Evolutionary conservation across 2,329 filamentous ascomycete genomes (phyloP), one percentile per base, ranked within the genome.

Genomic region (Zalaria obscura): DNA sequence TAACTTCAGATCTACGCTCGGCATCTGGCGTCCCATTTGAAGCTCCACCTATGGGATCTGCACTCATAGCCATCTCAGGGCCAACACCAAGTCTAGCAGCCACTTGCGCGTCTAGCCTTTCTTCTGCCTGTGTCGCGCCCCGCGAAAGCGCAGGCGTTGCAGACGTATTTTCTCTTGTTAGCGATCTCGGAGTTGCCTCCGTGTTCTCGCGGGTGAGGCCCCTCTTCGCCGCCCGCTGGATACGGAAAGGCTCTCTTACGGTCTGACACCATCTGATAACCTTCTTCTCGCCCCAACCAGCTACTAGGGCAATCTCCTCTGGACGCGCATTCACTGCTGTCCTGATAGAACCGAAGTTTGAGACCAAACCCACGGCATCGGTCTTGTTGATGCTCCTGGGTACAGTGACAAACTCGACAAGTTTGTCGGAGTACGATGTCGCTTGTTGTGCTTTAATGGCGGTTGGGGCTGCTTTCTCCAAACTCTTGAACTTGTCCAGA

Each of bases 241-340:
- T 76, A 44, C 85, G 68, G 52, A 96, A 95, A 0, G 86, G 85
- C 61, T 93, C 87, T 45, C 85, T 75, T 1, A 95, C 82, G 6
- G 83, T 81, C 43, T 69, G 73, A 50, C 74, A 80, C 89, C 89
- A 96, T 44, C 78, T 75, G 60, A 83, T 81, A 25, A 95, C 86
- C 62, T 98, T 98, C 65, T 85, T 87, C 62, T 93, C 85, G 29
- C 91, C 91, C 88, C 88, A 98, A 1, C 91, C 91, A 27, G 80
- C 75, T n/a, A 98, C 77, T 47, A 84, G 67, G 9, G 78, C 76
- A 31, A 98, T 73, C 60, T 93, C 83, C 57, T 96, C 91, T 0
- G 84, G 76, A 36, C 82, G 75, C 2, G 87, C 89, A 59, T 95
- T 95, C 45, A 96, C 70, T 0, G 89, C 89, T 32, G 82, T 83